These are phyloP conservation scores for Colletotrichum sp. DNA, from an alignment of 2,329 filamentous ascomycete species.

Conservation along the genomic window DNA sequence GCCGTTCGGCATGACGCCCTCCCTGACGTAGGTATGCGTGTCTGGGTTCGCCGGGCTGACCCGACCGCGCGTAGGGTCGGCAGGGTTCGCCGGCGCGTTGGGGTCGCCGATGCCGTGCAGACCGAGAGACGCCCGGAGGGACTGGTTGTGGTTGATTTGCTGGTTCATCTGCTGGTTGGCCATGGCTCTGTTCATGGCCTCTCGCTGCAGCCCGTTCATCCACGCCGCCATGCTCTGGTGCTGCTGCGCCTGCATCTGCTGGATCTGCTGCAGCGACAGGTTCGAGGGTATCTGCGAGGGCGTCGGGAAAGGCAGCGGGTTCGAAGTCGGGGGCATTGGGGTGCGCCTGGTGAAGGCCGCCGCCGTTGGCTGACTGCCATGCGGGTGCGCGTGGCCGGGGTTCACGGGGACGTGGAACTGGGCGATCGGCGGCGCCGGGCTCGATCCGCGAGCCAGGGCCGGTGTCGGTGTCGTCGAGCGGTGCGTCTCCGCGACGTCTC, in stretches of 20 bases:
- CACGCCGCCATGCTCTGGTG: constrained; percentile 50
- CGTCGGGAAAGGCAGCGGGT: constrained; percentile 34
- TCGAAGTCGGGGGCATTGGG: constrained; percentile 29
- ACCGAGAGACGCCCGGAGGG: constrained; percentile 42
- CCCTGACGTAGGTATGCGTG: constrained; percentile 17
- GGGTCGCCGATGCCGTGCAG: constrained; percentile 45
- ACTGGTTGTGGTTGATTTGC: constrained; percentile 49
- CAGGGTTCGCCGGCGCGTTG: constrained; percentile 23
- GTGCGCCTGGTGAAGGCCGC: constrained; percentile 31
- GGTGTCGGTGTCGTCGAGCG: constrained; percentile 27
- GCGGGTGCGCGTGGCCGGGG: constrained; percentile 22
- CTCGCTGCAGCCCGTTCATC: constrained; percentile 52
- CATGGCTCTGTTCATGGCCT: constrained; percentile 46
- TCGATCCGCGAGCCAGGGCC: constrained; percentile 24
- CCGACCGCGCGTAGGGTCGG: constrained; percentile 27
- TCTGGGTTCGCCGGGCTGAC: constrained; percentile 31
- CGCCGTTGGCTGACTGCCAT: constrained; percentile 33
- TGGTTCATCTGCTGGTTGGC: constrained; percentile 49
- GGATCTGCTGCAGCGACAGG: constrained; percentile 20
- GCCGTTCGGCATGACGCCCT: constrained; percentile 19
- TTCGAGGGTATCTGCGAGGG: constrained; percentile 29
- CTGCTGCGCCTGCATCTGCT: constrained; percentile 31
- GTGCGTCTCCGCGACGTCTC: constrained; percentile 39
- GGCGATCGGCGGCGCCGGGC: constrained; percentile 25
- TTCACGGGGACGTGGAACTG: constrained; percentile 14